A percentile compares a stretch with the other conserved stretches of the same genome.
Evolutionary conservation across 2,329 filamentous ascomycete species (phyloP).

Genomic region (Paramyrothecium roridum): DNA sequence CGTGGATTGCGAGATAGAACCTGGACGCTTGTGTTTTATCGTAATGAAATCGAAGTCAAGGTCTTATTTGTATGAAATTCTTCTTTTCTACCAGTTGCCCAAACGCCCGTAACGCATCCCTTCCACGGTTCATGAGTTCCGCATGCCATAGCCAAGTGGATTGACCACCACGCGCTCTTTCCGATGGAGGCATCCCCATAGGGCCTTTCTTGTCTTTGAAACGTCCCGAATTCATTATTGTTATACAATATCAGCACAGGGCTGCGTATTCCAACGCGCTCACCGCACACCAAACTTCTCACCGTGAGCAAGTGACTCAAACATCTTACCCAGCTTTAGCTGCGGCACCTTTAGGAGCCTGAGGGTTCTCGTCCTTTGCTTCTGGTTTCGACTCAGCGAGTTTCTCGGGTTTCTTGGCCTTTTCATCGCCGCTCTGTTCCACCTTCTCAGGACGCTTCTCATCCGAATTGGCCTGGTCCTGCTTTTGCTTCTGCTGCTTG

Average conservation of each 20-base stretch:
- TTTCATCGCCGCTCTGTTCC: neutral
- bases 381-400: neutral
- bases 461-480: slow-evolving; percentile 26
- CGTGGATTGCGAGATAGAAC: too few relatives aligned
- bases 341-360: slow-evolving; percentile 5
- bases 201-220: too few relatives aligned
- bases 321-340: neutral
- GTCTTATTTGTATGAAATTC: too few relatives aligned
- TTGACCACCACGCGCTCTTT: neutral
- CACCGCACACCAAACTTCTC: too few relatives aligned
- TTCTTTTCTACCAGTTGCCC: neutral
- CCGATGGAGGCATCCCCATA: neutral
- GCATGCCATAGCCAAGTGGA: neutral
- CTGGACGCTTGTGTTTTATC: too few relatives aligned
- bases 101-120: neutral
- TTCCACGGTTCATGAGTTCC: neutral
- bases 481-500: slow-evolving; percentile 11
- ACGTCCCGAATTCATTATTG: too few relatives aligned
- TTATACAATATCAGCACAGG: too few relatives aligned
- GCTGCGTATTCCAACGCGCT: too few relatives aligned
- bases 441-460: slow-evolving; percentile 27
- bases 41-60: too few relatives aligned
- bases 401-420: slow-evolving; percentile 17
- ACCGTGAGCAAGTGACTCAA: too few relatives aligned
- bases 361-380: neutral